Evolutionary conservation across 176 grass and related monocot species (phyloP).

Genomic region (Typha latifolia): DNA sequence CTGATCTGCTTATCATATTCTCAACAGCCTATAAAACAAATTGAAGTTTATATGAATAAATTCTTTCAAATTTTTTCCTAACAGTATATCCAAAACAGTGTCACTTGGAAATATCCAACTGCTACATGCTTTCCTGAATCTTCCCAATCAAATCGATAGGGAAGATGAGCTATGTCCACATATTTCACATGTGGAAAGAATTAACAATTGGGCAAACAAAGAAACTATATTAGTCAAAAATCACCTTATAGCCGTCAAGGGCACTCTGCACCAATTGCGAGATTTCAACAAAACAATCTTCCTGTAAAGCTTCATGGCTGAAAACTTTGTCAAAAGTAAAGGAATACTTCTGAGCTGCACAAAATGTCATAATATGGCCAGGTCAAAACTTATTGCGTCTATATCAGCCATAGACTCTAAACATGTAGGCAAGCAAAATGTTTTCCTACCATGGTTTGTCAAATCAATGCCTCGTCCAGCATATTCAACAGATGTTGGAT

Average conservation of each 20-base stretch:
- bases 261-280: constrained; percentile 91
- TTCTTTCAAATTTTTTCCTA: no score
- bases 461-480: constrained; percentile 67
- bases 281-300: constrained; percentile 93
- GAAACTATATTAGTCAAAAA: neutral
- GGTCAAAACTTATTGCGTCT: neutral
- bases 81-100: no score
- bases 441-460: constrained; percentile 43
- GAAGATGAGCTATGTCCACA: no score
- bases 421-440: neutral
- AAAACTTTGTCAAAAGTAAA: constrained; percentile 98
- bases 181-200: no score
- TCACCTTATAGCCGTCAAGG: constrained; percentile 94
- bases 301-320: constrained; percentile 56
- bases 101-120: no score
- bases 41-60: no score
- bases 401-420: neutral
- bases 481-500: constrained; percentile 65
- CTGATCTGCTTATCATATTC: no score
- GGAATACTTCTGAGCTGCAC: constrained; percentile 55
- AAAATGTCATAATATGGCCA: constrained; percentile 13
- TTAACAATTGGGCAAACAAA: neutral
- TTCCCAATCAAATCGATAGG: no score
- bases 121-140: no score
- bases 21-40: no score